Evolutionary conservation across 305 asterid species (phyloP).

Genomic region (Fraxinus floribunda): DNA sequence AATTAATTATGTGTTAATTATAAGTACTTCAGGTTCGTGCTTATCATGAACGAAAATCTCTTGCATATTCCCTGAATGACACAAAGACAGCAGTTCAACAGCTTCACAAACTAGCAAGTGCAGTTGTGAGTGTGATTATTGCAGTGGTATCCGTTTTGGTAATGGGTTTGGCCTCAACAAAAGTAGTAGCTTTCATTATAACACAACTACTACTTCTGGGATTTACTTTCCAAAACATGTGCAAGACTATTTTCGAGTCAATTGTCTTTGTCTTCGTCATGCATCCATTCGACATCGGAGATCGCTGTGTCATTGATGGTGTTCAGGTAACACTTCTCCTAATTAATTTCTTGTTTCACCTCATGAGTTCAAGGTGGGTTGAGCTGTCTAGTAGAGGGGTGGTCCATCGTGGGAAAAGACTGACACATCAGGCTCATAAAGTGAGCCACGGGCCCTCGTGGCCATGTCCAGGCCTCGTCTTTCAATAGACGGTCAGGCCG

Average conservation of each 20-base stretch:
- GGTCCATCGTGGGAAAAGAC: not conserved
- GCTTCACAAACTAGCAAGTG: slow-evolving; percentile 62
- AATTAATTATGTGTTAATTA: not conserved
- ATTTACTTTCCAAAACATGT: slow-evolving; percentile 67
- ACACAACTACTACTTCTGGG: slow-evolving; percentile 61
- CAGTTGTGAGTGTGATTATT: slow-evolving; percentile 46
- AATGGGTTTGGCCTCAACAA: slow-evolving; percentile 57
- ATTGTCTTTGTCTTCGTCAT: slow-evolving; percentile 63
- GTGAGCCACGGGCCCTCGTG: not conserved
- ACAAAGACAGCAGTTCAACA: slow-evolving; percentile 71
- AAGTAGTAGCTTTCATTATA: slow-evolving; percentile 48
- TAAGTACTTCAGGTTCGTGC: slow-evolving; percentile 50
- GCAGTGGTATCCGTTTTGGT: slow-evolving; percentile 36
- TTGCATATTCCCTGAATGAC: slow-evolving; percentile 62
- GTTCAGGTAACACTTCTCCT: slow-evolving; percentile 45
- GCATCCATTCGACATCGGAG: slow-evolving; percentile 79
- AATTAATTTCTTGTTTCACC: not conserved
- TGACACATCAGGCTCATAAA: not conserved
- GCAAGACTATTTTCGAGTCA: slow-evolving; percentile 69
- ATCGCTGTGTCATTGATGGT: slow-evolving; percentile 67
- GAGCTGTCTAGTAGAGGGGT: not conserved
- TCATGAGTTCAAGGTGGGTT: not conserved
- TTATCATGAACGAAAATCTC: slow-evolving; percentile 54
- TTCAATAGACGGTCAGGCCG: not conserved
- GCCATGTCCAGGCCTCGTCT: not conserved